Base-by-base conservation (phyloP, 495 filamentous ascomycete genomes). In the Aspergillus diversus region DNA sequence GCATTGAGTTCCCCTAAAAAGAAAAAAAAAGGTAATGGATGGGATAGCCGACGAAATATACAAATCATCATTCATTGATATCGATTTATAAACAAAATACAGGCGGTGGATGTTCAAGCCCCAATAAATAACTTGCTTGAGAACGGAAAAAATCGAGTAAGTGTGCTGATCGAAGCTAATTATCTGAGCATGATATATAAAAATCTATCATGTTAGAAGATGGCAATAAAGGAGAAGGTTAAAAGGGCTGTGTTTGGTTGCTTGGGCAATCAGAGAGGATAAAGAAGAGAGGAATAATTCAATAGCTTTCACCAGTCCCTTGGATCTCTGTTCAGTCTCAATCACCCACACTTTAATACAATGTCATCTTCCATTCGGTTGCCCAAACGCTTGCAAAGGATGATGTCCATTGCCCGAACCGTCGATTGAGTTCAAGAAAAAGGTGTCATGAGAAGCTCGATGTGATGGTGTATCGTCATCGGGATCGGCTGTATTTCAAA, bases 291-390 rank as follows among this genome's bases (percentile, higher is more conserved):
- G 17, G 8, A 32, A 43, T n/a, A 16, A 11, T 13, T 27, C 21
- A 27, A 27, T 27, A 27, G 17, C 8, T 48, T 58, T 61, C 48
- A 17, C 34, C 12, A 65, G 63, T 71, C 73, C 71, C 77, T 80
- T 63, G 71, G 77, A 82, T 82, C 69, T 82, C 79, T 81, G 79
- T 82, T 81, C 79, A 69, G 70, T 72, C 75, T 78, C 78, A 78
- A 70, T 78, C 79, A 79, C 63, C 46, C 69, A 76, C 72, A 47
- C 61, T 46, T 37, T n/a, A 15, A 34, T 54, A 52, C 51, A 57
- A 68, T 67, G 65, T 74, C 67, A 70, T 66, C 75, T 78, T 78
- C 75, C 75, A 72, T 75, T 71, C 61, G 63, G 56, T 54, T 51
- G 52, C 53, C 55, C 31, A 55, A 34, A 35, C n/a, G 61, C 54